Evolutionary conservation across 306 rosid genomes (phyloP).

Genomic region (Vigna angularis): DNA sequence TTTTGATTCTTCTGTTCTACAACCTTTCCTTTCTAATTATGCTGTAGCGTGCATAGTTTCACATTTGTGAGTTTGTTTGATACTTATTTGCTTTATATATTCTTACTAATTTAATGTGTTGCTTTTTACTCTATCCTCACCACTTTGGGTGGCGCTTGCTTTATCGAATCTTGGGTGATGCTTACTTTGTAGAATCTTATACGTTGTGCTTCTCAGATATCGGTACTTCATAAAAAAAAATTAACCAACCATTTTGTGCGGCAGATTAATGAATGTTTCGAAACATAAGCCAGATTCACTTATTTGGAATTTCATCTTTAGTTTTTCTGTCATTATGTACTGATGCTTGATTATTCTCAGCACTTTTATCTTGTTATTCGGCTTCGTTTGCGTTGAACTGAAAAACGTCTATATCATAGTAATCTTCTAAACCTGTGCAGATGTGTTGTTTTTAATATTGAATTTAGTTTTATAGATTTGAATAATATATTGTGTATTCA

Average conservation of each 20-base stretch:
- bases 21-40: neutral
- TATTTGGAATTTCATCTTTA: neutral
- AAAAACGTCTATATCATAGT: neutral
- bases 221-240: neutral
- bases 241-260: neutral
- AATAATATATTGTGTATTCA: neutral
- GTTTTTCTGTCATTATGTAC: neutral
- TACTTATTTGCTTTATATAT: neutral
- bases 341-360: neutral
- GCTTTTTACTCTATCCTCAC: neutral
- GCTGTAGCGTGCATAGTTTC: constrained; percentile 12
- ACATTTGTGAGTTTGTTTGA: neutral
- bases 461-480: neutral
- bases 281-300: neutral
- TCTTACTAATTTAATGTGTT: neutral
- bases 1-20: neutral
- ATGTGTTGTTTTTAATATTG: neutral
- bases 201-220: neutral
- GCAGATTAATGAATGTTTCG: neutral
- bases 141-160: neutral
- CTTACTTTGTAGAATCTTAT: neutral
- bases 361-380: too few relatives aligned
- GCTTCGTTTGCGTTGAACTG: neutral
- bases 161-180: neutral
- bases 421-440: neutral